These are phyloP conservation scores for Meyerozyma smithsonii DNA, from an alignment of 1,139 yeast genomes.

Conservation along the genomic window DNA sequence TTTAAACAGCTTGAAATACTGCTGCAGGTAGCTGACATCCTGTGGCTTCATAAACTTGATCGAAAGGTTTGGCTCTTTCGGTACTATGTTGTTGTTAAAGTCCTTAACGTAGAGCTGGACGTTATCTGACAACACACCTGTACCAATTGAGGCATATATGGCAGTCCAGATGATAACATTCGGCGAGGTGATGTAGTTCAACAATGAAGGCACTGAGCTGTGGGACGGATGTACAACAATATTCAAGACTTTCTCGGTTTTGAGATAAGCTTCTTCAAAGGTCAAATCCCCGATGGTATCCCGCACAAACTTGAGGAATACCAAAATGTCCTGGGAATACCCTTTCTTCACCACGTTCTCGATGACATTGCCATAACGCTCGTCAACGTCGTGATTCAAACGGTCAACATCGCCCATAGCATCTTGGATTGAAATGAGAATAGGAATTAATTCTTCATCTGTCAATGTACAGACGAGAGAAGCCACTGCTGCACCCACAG, in stretches of 20 bases:
- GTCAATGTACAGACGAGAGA: slow-evolving; percentile 71
- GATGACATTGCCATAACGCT: slow-evolving; percentile 59
- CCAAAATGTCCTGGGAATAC: slow-evolving; percentile 77
- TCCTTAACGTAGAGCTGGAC: slow-evolving; percentile 70
- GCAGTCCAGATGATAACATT: slow-evolving; percentile 91
- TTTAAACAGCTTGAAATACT: slow-evolving; percentile 25
- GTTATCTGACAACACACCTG: slow-evolving; percentile 57
- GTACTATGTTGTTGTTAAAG: slow-evolving; percentile 52
- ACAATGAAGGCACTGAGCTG: slow-evolving; percentile 63
- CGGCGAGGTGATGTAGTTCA: slow-evolving; percentile 91
- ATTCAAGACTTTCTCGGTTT: slow-evolving; percentile 78
- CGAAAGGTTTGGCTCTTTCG: slow-evolving; percentile 27
- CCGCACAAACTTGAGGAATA: slow-evolving; percentile 74
- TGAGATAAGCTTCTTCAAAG: slow-evolving; percentile 87
- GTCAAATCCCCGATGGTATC: slow-evolving; percentile 80
- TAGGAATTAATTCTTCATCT: slow-evolving; percentile 51
- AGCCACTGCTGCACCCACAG: slow-evolving; percentile 92
- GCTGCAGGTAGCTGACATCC: slow-evolving; percentile 43
- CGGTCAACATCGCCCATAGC: slow-evolving; percentile 48
- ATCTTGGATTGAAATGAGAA: slow-evolving; percentile 42
- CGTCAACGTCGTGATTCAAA: slow-evolving; percentile 54
- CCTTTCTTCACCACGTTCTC: slow-evolving; percentile 69
- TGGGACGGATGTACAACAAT: slow-evolving; percentile 87
- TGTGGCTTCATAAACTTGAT: slow-evolving; percentile 42
- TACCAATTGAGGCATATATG: slow-evolving; percentile 66